Evolutionary conservation across 495 filamentous ascomycete species (phyloP).

Genomic region (Annulohypoxylon maeteangense): DNA sequence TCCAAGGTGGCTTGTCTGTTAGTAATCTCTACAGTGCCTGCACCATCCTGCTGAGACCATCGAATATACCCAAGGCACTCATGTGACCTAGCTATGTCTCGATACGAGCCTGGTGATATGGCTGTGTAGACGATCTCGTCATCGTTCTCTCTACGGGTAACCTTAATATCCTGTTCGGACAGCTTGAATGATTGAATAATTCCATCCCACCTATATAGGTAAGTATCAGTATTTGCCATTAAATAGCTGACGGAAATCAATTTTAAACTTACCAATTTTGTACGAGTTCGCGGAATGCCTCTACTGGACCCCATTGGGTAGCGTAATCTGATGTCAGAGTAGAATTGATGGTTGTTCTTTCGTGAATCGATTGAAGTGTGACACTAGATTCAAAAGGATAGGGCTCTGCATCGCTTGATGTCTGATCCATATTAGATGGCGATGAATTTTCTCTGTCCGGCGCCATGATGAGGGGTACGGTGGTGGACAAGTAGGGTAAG

Average conservation of each 20-base stretch:
- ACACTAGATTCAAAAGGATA: neutral
- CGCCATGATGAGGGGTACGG: neutral
- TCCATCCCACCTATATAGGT: slow-evolving; percentile 23
- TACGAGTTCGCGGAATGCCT: slow-evolving; percentile 37
- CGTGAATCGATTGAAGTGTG: slow-evolving; percentile 10
- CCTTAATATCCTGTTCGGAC: slow-evolving; percentile 6
- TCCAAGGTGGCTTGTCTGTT: slow-evolving; percentile 34
- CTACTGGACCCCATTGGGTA: slow-evolving; percentile 22
- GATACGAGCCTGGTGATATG: neutral
- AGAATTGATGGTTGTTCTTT: slow-evolving; percentile 28
- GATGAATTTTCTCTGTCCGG: neutral
- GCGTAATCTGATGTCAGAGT: slow-evolving; percentile 26
- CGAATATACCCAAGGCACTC: slow-evolving; percentile 38
- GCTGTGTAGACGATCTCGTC: slow-evolving; percentile 24
- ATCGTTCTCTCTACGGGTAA: neutral
- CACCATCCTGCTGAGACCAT: slow-evolving; percentile 23
- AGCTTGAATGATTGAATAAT: slow-evolving; percentile 26
- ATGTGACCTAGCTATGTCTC: neutral
- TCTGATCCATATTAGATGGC: neutral
- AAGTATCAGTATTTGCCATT: neutral
- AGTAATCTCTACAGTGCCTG: slow-evolving; percentile 35
- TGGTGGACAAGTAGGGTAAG: neutral
- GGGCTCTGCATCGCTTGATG: neutral
- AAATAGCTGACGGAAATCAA: neutral
- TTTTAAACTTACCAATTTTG: slow-evolving; percentile 28